Evolutionary conservation across 2,329 filamentous ascomycete species (phyloP).

Genomic region (Fusarium pilosicola): DNA sequence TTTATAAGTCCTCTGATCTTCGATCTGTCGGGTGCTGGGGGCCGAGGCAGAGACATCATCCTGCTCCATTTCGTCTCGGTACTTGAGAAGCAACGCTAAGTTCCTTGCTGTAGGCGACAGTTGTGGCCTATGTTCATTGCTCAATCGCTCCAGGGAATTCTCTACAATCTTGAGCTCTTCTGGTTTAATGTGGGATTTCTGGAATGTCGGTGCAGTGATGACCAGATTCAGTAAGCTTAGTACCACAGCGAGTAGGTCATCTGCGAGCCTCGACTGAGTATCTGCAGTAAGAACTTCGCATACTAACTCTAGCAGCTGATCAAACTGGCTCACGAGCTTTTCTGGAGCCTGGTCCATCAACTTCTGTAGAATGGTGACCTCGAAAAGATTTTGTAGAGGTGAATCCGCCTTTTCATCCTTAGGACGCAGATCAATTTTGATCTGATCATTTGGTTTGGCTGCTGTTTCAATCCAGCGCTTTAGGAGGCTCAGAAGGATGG

Average conservation of each 20-base stretch:
- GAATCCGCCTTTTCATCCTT: slow-evolving; percentile 48
- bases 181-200: slow-evolving; percentile 57
- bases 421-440: slow-evolving; percentile 45
- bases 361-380: slow-evolving; percentile 71
- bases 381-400: slow-evolving; percentile 60
- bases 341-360: slow-evolving; percentile 72
- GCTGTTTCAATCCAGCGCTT: slow-evolving; percentile 63
- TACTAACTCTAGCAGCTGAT: slow-evolving; percentile 72
- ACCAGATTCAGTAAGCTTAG: slow-evolving; percentile 71
- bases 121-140: slow-evolving; percentile 51
- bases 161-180: slow-evolving; percentile 59
- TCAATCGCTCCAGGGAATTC: slow-evolving; percentile 57
- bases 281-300: slow-evolving; percentile 66
- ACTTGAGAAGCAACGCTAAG: slow-evolving; percentile 64
- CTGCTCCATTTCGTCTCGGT: slow-evolving; percentile 64
- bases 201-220: slow-evolving; percentile 66
- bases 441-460: slow-evolving; percentile 41
- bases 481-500: slow-evolving; percentile 69
- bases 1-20: slow-evolving; percentile 70
- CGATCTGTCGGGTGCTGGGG: slow-evolving; percentile 60
- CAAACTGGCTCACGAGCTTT: slow-evolving; percentile 70
- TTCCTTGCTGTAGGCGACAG: slow-evolving; percentile 66
- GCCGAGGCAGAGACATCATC: slow-evolving; percentile 50
- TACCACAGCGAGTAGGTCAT: slow-evolving; percentile 63
- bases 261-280: slow-evolving; percentile 52